Conservation (phyloP, 768 basidiomycete genomes). For the Tricholoma hemisulphureum region DNA sequence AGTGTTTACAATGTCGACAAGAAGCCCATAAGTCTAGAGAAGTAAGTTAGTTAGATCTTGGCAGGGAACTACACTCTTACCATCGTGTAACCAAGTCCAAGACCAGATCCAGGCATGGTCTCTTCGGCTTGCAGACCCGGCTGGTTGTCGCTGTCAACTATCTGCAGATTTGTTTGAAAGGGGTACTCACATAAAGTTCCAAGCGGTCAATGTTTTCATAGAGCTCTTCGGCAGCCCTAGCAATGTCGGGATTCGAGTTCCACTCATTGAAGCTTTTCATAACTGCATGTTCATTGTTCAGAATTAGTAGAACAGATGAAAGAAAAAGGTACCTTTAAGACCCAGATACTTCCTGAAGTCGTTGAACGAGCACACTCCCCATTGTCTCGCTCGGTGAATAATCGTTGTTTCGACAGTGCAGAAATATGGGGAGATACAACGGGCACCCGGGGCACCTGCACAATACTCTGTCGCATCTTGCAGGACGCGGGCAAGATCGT, state of each 20-base stretch:
- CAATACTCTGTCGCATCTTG: slow-evolving; percentile 18
- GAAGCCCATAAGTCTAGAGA: slow-evolving; percentile 18
- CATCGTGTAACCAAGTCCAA: slow-evolving; percentile 25
- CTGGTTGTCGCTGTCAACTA: slow-evolving; percentile 1
- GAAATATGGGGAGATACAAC: background rate
- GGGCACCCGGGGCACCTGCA: slow-evolving; percentile 10
- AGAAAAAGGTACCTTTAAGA: slow-evolving; percentile 14
- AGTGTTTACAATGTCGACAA: slow-evolving; percentile 18
- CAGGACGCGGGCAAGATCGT: slow-evolving; percentile 18
- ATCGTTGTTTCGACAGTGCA: slow-evolving; percentile 3
- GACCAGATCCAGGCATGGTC: slow-evolving; percentile 10
- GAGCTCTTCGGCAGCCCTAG: slow-evolving; percentile 21
- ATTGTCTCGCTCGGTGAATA: slow-evolving; percentile 15
- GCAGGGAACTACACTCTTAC: slow-evolving; percentile 9
- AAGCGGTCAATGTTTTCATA: slow-evolving; percentile 35
- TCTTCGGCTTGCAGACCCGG: slow-evolving; percentile 18
- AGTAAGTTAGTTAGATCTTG: background rate
- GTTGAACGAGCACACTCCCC: slow-evolving; percentile 18
- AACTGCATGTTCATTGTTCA: slow-evolving; percentile 11
- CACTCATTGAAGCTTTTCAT: slow-evolving; percentile 31
- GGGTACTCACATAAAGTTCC: slow-evolving; percentile 33
- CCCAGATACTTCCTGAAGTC: slow-evolving; percentile 20
- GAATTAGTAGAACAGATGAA: background rate
- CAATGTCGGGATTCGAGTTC: slow-evolving; percentile 28
- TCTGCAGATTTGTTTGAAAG: background rate